Base-by-base conservation (phyloP, 306 rosid species). In the Fagus sylvatica region DNA sequence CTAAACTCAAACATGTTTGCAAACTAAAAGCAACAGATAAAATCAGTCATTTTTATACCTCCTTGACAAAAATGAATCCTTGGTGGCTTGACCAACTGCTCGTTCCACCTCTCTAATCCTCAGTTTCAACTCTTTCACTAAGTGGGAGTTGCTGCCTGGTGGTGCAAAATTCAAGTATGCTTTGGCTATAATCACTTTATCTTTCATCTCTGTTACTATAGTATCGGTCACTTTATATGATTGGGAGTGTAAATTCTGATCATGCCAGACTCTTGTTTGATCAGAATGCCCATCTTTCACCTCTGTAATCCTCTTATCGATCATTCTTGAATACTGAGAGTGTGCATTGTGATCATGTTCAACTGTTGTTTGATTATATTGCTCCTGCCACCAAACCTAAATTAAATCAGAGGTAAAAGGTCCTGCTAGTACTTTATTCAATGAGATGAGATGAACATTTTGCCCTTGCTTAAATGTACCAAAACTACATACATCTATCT, bases 171-270 rank as follows among this genome's bases (percentile, higher is more conserved):
- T 69, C 87, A 93, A 74, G 86, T 96, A 96, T 79, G 87, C 93
- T 87, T 72, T 90, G 81, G 94, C 99, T 86, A 92, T 88, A 75
- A 96, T 76, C 74, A 96, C 78, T 85, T 93, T 96, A 90, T 96
- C 98, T 80, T 75, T 90, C 82, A 96, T 91, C 85, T 93, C 91
- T 70, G 57, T 83, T 62, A 93, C 86, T 81, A 79, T 96, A 72
- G 79, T 83, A 68, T 85, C 86, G 33, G 78, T 74, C 73, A 74
- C 80, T 89, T 72, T 84, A 40, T 5, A 75, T 12, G 79, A 69
- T 30, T 69, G 84, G 75, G 78, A 54, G 46, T 1, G 88, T 32
- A 76, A 72, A 74, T 73, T 76, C 36, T 74, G 85, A 83, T 75
- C 88, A 30, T 43, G 82, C 55, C 28, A 82, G 66, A 72, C 75